Base-by-base conservation (phyloP, 2,329 filamentous ascomycete genomes). In the Aspergillus ibericus region DNA sequence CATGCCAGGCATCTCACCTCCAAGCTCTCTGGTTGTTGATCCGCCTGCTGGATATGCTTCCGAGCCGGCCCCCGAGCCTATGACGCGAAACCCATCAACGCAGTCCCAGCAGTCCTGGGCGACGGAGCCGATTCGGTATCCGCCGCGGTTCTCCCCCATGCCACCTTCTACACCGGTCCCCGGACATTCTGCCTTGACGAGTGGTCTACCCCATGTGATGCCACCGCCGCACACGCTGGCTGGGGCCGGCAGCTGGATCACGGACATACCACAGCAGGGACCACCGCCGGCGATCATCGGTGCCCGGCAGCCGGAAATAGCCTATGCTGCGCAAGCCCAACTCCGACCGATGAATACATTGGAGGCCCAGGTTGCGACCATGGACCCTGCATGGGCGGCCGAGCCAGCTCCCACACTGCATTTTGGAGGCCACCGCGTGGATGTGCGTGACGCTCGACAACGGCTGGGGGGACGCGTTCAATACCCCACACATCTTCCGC, bases 41-140 rank as follows among this genome's bases (percentile, higher is more conserved):
- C 35, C 67, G 12, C 22, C 36, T 29, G 42, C 22, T 16, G 66
- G 68, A 10, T 72, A 71, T 47, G 56, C 60, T 16, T 71, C 71
- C 6, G 74, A 77, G 27, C 65, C 67, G 1, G 61, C 59, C 4
- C 50, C 67, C 1, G 72, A 72, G 42, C 64, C 71, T 3, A 71
- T 77, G 63, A 71, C 74, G 2, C 73, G 75, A 34, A 64, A 68
- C 15, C 64, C 68, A 8, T 77, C 75, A 0, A 63, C 60, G 2
- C 67, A 72, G 44, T 77, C 75, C 6, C 66, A 70, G 18, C 67
- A 71, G 16, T 77, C 74, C 4, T 71, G 72, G 70, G 66, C 69
- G 13, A 76, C 75, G 6, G 75, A 77, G 13, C 75, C 75, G 9
- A 60, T 68, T 9, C 66, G 65, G 13, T 69, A 69, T 32, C 66